A percentile compares a stretch with the other conserved stretches of the same genome.
These are phyloP conservation scores for Cryphonectria carpinicola DNA, from an alignment of 2,329 filamentous ascomycete species.

Conservation along the genomic window DNA sequence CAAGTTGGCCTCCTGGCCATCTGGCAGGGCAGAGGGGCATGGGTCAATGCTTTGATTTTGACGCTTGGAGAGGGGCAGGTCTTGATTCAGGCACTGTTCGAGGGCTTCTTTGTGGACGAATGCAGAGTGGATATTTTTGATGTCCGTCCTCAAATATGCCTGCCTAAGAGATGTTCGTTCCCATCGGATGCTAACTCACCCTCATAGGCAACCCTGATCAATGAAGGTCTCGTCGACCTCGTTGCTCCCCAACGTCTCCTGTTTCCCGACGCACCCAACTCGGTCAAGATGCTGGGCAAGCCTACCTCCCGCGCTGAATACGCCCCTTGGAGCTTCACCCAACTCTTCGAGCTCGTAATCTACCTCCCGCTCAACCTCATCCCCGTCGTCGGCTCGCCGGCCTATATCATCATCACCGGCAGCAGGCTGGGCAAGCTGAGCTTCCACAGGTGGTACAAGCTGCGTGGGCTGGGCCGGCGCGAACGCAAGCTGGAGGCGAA, in stretches of 20 bases:
- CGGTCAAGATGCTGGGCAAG: slow-evolving; percentile 81
- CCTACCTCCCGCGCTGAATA: slow-evolving; percentile 78
- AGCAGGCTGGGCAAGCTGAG: slow-evolving; percentile 85
- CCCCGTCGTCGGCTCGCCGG: slow-evolving; percentile 77
- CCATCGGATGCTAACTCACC: slow-evolving; percentile 22
- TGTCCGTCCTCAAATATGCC: slow-evolving; percentile 49
- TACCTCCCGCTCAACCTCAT: slow-evolving; percentile 86
- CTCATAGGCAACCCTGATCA: slow-evolving; percentile 70
- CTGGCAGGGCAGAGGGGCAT: slow-evolving; percentile 87
- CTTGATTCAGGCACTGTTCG: slow-evolving; percentile 71
- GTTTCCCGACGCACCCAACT: slow-evolving; percentile 68
- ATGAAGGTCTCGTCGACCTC: slow-evolving; percentile 71
- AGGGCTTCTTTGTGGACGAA: slow-evolving; percentile 82
- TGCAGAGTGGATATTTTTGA: slow-evolving; percentile 83
- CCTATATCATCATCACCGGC: slow-evolving; percentile 88
- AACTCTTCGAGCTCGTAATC: slow-evolving; percentile 82
- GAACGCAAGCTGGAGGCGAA: slow-evolving; percentile 73
- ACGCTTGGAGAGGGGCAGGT: slow-evolving; percentile 83
- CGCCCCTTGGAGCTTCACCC: slow-evolving; percentile 86
- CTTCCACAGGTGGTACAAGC: slow-evolving; percentile 87
- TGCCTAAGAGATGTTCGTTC: not conserved
- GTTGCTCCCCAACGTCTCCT: slow-evolving; percentile 68
- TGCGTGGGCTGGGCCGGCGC: slow-evolving; percentile 74
- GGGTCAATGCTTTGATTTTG: slow-evolving; percentile 84
- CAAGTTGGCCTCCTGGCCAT: slow-evolving; percentile 87